These are phyloP conservation scores for Spathaspora boniae DNA, from an alignment of 805 yeast genomes.

Conservation along the genomic window DNA sequence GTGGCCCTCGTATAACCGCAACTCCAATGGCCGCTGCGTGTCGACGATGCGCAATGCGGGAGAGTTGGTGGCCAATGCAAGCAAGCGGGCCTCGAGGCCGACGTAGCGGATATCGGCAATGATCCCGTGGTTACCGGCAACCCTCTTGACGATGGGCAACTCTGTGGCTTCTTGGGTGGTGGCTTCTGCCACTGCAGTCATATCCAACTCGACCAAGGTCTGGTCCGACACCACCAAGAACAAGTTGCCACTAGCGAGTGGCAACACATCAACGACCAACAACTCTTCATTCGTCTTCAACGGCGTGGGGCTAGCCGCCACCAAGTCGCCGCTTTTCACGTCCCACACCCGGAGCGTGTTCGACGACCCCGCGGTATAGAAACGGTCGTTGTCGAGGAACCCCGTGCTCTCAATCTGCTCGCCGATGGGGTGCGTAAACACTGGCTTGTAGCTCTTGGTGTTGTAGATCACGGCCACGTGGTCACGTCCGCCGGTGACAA, in stretches of 20 bases:
- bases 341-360: slow-evolving; percentile 70
- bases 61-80: slow-evolving; percentile 92
- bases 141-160: slow-evolving; percentile 47
- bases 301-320: slow-evolving; percentile 47
- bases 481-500: slow-evolving; percentile 89
- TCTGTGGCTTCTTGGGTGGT: slow-evolving; percentile 8
- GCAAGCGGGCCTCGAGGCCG: slow-evolving; percentile 53
- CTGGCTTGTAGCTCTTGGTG: slow-evolving; percentile 49
- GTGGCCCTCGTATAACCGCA: slow-evolving; percentile 73
- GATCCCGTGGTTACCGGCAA: slow-evolving; percentile 95
- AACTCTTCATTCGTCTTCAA: slow-evolving; percentile 67
- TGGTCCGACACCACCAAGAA: slow-evolving; percentile 78
- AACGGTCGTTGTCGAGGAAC: slow-evolving; percentile 33
- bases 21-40: slow-evolving; percentile 56
- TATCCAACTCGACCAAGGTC: slow-evolving; percentile 55
- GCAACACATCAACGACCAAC: slow-evolving; percentile 57
- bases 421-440: slow-evolving; percentile 65
- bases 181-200: slow-evolving; percentile 12
- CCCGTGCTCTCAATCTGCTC: slow-evolving; percentile 75
- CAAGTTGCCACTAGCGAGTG: slow-evolving; percentile 29
- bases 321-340: slow-evolving; percentile 41
- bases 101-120: slow-evolving; percentile 83
- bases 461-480: slow-evolving; percentile 63
- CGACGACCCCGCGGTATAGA: slow-evolving; percentile 78
- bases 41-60: slow-evolving; percentile 79